Evolutionary conservation across 257 asterid genomes (phyloP).

Genomic region (Jacaranda mimosifolia): DNA sequence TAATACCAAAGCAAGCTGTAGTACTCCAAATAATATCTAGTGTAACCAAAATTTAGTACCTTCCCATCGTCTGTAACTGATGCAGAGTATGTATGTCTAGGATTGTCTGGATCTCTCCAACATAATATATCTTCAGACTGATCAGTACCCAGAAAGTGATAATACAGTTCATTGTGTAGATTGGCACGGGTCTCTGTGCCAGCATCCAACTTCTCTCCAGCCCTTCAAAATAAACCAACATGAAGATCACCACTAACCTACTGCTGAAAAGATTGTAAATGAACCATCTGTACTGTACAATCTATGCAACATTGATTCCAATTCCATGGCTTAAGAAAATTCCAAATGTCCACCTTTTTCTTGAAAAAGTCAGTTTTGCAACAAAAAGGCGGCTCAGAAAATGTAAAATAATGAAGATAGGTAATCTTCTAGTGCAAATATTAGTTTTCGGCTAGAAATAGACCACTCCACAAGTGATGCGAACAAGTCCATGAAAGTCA

Average conservation of each 20-base stretch:
- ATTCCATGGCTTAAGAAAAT: too few relatives aligned
- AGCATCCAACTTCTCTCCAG: conserved; percentile 55
- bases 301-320: neutral
- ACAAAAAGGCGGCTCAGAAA: neutral
- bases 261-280: neutral
- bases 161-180: conserved; percentile 61
- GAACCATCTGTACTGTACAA: neutral
- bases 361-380: neutral
- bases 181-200: conserved; percentile 69
- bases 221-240: conserved; percentile 39
- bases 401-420: neutral
- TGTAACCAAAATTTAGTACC: conserved; percentile 42
- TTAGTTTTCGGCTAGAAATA: neutral
- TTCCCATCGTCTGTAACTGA: conserved; percentile 69
- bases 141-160: conserved; percentile 67
- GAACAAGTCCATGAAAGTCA: neutral
- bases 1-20: conserved; percentile 2
- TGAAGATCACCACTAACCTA: conserved; percentile 4
- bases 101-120: conserved; percentile 68
- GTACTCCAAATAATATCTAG: neutral
- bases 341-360: neutral
- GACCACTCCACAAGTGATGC: neutral
- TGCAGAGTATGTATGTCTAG: conserved; percentile 54
- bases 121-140: conserved; percentile 71
- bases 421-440: neutral